Base-by-base conservation (phyloP, 257 asterid genomes). In the Scutellaria minor region DNA sequence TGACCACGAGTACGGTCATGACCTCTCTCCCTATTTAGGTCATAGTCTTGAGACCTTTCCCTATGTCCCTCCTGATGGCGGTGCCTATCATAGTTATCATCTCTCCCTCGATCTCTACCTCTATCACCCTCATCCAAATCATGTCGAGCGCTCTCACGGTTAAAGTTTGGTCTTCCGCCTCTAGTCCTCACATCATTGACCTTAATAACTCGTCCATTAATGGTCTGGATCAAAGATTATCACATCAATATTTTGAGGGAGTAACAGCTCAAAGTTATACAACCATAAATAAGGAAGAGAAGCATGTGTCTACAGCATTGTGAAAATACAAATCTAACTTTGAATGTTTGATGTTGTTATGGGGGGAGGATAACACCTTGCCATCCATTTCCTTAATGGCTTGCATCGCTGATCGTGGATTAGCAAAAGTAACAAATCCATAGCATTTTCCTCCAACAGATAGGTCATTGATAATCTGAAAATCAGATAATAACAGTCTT, bases 341-440 rank as follows among this genome's bases (percentile, higher is more conserved):
- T 51, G 48, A 52, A 15, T 39, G 55, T 1, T 20, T 9, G 18
- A 62, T 60, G 53, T 54, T 63, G 67, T 18, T 22, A 66, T 9
- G 63, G n/a, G 58, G 74, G 67, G 63, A 47, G 44, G 20, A 20
- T 24, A 47, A 69, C 79, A 89, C 97, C 96, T 80, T 79, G 63
- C 98, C 98, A 80, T 92, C 89, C 97, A 90, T 90, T 66, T 87
- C 96, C 73, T 78, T 71, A 55, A 92, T 90, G 70, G 96, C 98
- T 71, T 83, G 88, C 64, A 57, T 66, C 18, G 96, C 95, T 68
- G 98, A 88, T 73, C 91, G 86, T 71, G 93, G 97, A 81, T 83
- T 86, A 40, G 83, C 80, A 55, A 88, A 90, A 24, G 96, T 90
- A 71, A 92, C 91, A 80, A 90, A 90, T 3, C 93, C 96, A 77